Percentiles rank a stretch among this genome's conserved stretches.
Conservation (phyloP, 257 asterid species). For the Fraxinus cuspidata region DNA sequence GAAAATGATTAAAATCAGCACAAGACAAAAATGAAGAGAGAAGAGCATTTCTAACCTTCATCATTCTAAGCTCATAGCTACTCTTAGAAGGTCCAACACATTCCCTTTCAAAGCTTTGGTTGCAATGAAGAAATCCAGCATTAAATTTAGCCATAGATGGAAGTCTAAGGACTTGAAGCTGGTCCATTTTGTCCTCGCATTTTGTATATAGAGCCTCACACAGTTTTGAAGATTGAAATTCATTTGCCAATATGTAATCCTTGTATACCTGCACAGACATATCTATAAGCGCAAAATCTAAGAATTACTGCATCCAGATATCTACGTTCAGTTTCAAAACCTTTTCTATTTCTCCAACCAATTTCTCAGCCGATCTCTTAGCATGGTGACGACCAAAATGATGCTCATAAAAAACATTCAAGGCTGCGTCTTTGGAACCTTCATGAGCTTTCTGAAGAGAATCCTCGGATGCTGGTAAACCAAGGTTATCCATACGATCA, state of each 20-base stretch:
- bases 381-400: conserved; percentile 96
- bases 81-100: conserved; percentile 91
- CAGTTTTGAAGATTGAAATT: conserved; percentile 75
- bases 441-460: conserved; percentile 67
- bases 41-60: conserved; percentile 55
- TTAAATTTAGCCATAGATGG: conserved; percentile 98
- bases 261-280: conserved; percentile 56
- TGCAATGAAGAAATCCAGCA: conserved; percentile 90
- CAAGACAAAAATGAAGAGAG: background rate
- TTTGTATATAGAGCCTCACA: conserved; percentile 77
- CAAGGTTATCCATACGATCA: conserved; percentile 49
- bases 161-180: conserved; percentile 90
- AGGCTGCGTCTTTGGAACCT: conserved; percentile 57
- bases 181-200: conserved; percentile 95
- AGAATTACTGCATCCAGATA: conserved; percentile 4
- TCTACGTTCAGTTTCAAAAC: conserved; percentile 30
- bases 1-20: conserved; percentile 5
- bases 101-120: conserved; percentile 75
- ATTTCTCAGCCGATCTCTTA: conserved; percentile 69
- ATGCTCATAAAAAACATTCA: conserved; percentile 75
- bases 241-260: conserved; percentile 65
- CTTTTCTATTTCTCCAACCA: conserved; percentile 80
- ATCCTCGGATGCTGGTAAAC: conserved; percentile 63
- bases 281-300: conserved; percentile 24
- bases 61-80: conserved; percentile 82